Evolutionary conservation across 495 filamentous ascomycete species (phyloP).

Genomic region (Collariella sp.): DNA sequence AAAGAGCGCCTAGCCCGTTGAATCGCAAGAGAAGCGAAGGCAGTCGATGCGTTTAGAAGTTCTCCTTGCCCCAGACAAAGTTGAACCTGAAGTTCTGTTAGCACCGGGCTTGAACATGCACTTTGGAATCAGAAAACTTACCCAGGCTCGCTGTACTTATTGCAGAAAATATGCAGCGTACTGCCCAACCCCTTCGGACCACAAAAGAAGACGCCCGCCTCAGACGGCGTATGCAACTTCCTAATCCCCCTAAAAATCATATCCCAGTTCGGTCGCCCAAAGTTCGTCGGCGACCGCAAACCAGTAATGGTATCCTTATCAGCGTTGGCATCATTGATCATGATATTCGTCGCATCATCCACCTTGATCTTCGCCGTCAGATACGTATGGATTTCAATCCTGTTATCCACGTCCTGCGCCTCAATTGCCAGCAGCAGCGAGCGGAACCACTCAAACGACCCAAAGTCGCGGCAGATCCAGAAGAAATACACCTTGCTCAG

Average conservation of each 20-base stretch:
- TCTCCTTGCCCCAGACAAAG: slow-evolving; percentile 70
- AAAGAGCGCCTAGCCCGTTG: background rate
- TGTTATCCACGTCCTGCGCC: slow-evolving; percentile 69
- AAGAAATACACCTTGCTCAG: slow-evolving; percentile 78
- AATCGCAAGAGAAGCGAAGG: background rate
- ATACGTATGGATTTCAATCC: slow-evolving; percentile 72
- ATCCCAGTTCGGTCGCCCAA: slow-evolving; percentile 72
- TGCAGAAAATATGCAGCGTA: slow-evolving; percentile 63
- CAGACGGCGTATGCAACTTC: slow-evolving; percentile 60
- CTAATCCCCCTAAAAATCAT: slow-evolving; percentile 68
- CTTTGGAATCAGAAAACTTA: slow-evolving; percentile 28
- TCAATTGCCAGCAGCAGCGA: slow-evolving; percentile 72
- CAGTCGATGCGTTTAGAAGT: slow-evolving; percentile 45
- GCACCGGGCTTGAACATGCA: no score
- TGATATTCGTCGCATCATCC: slow-evolving; percentile 73
- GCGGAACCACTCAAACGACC: slow-evolving; percentile 74
- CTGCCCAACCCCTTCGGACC: slow-evolving; percentile 64
- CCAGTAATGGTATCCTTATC: slow-evolving; percentile 71
- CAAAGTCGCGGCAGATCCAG: slow-evolving; percentile 75
- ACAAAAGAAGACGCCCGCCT: slow-evolving; percentile 75
- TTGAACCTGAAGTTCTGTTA: slow-evolving; percentile 35
- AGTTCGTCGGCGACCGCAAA: slow-evolving; percentile 65
- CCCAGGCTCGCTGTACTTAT: slow-evolving; percentile 67
- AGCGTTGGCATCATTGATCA: slow-evolving; percentile 75
- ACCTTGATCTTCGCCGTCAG: slow-evolving; percentile 69